Base-by-base conservation (phyloP, 352 stramenopile species). In the Phytophthora meadii region DNA sequence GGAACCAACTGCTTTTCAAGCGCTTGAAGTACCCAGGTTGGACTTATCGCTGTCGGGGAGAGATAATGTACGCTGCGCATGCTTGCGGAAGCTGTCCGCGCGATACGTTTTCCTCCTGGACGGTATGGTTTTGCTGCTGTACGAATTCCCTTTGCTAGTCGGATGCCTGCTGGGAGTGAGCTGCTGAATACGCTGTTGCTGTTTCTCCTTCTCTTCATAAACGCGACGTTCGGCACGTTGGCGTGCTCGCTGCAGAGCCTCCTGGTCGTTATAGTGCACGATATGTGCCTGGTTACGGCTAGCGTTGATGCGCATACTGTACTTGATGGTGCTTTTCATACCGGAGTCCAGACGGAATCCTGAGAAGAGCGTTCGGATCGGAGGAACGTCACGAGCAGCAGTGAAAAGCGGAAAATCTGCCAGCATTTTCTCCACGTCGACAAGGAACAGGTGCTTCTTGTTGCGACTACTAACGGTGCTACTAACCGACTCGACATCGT, bases 251-350 rank as follows among this genome's bases (percentile, higher is more conserved):
- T 72, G 42, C 27, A 91, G 65, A 14, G 82, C 73, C 40, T 82
- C 61, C 46, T 82, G 70, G 39, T 91, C 84, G 24, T 87, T 83
- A 61, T 87, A 89, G 34, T 90, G 84, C 11, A 90, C 78, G 2
- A 90, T 65, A 47, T 93, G 81, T 15, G 82, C 81, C n/a, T 87
- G 73, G 41, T 75, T 90, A 45, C 84, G 82, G 27, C 79, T 87
- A 30, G 78, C 73, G 55, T 92, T 93, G 59, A 92, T 90, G 45
- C 82, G 84, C 83, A 93, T 92, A 61, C 82, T 93, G 56, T 77
- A 63, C 22, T 79, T 79, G 48, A 93, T 84, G 1, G 81, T 89
- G 61, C 69, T 87, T 61, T 93, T 93, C 81, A 91, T 93, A 39
- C 65, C 62, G 8, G 82, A 90, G 61, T 93, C 84, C 22, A 93